Evolutionary conservation across 78 protist species (phyloP), one percentile per base, ranked within the genome.

Genomic region (Monocercomonoides exilis): DNA sequence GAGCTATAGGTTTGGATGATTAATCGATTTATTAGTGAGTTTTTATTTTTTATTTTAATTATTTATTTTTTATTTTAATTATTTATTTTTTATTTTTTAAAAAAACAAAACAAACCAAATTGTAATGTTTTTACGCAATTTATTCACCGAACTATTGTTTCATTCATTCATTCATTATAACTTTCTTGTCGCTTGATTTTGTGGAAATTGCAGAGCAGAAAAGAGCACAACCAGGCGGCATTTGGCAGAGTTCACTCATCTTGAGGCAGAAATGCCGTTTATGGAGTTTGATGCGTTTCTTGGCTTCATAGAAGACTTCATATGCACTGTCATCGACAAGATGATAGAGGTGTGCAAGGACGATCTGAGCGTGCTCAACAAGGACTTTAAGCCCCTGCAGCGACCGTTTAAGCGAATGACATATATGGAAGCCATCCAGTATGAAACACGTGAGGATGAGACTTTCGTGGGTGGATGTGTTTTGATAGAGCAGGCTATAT

Each of bases 121-220:
- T 84, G n/a, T 6, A 45, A 2, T 6, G 6, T 11, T n/a, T 42
- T 42, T 21, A 79, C 6, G 4, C 6, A 3, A 41, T 3, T 11
- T 79, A 79, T 79, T 5, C 32, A 41, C 2, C 41, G 5, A 86
- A 36, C 35, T 80, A 85, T 34, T 0, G 77, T 4, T 1, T 77
- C 3, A 91, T 90, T 29, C 70, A 88, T 44, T 4, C 1, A 0
- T 91, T 86, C 29, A 86, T 90, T 44, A 89, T 91, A 33, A 1
- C n/a, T 44, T 94, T 92, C 43, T 92, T 95, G 21, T 97, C 92
- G 89, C 95, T n/a, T n/a, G n/a, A n/a, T n/a, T n/a, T n/a, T n/a
- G n/a, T n/a, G n/a, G n/a, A n/a, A n/a, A n/a, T n/a, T n/a, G n/a
- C 70, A 32, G 99, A 36, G 98, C 98, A 2, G 99, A 97, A 80